phyloP scores from a whole-genome alignment of 805 yeast genomes.

The Candida fluviatilis region DNA sequence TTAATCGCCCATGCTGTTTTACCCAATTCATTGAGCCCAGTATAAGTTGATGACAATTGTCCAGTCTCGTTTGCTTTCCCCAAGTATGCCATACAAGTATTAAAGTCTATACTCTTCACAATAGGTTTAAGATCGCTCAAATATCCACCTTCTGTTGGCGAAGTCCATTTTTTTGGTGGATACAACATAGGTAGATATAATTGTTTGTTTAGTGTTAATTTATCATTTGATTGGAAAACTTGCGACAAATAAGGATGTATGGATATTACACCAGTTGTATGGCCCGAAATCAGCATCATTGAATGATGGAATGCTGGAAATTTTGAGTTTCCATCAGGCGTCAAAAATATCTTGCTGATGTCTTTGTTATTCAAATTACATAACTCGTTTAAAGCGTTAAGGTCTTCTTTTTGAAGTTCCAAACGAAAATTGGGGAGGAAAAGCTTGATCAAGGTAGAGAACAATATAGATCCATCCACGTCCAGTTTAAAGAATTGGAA shows the following conservation, averaged over 20 bases:
- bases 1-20: constrained; percentile 35
- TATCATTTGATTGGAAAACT: constrained; percentile 10
- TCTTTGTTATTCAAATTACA: constrained; percentile 4
- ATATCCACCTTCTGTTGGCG: constrained; percentile 33
- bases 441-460: constrained; percentile 14
- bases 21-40: constrained; percentile 26
- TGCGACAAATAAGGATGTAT: constrained; percentile 21
- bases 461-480: constrained; percentile 17
- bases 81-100: constrained; percentile 16
- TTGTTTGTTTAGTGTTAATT: constrained; percentile 10
- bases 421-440: constrained; percentile 13
- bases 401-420: constrained; percentile 6
- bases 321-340: constrained; percentile 1
- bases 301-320: constrained; percentile 11
- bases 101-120: constrained; percentile 16
- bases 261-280: constrained; percentile 16
- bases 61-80: constrained; percentile 26
- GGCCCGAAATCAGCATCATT: background rate
- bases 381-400: constrained; percentile 5
- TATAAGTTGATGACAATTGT: constrained; percentile 26
- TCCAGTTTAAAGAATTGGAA: constrained; percentile 10
- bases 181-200: constrained; percentile 34
- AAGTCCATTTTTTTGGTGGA: constrained; percentile 34
- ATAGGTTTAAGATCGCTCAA: constrained; percentile 21
- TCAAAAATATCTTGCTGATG: constrained; percentile 5